phyloP scores from a whole-genome alignment of 2,329 filamentous ascomycete genomes.

The Hypomyces rosellus region DNA sequence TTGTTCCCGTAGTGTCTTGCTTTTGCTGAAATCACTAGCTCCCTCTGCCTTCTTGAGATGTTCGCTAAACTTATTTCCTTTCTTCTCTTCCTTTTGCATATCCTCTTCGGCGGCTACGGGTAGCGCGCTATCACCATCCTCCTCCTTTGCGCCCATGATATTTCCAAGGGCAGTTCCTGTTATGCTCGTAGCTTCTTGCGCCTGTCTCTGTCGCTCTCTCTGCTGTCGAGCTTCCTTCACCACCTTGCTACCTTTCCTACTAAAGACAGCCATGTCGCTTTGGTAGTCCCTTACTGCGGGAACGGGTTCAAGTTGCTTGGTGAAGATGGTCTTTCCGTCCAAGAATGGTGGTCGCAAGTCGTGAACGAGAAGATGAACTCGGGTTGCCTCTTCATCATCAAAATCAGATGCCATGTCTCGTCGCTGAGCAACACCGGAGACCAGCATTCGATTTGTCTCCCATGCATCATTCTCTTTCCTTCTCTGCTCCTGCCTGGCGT shows the following conservation, averaged over 20 bases:
- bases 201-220: slow-evolving; percentile 87
- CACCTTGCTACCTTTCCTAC: slow-evolving; percentile 86
- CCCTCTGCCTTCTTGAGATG: slow-evolving; percentile 83
- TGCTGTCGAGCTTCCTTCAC: slow-evolving; percentile 89
- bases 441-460: slow-evolving; percentile 98
- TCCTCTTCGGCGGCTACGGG: slow-evolving; percentile 69
- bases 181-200: slow-evolving; percentile 88
- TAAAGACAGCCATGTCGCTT: slow-evolving; percentile 98
- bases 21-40: slow-evolving; percentile 87
- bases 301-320: slow-evolving; percentile 92
- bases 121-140: slow-evolving; percentile 82
- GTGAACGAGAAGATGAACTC: slow-evolving; percentile 87
- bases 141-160: slow-evolving; percentile 91
- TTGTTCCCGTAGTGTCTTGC: slow-evolving; percentile 84
- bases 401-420: slow-evolving; percentile 77
- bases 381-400: slow-evolving; percentile 82
- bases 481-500: slow-evolving; percentile 70
- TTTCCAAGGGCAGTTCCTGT: slow-evolving; percentile 90
- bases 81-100: slow-evolving; percentile 41
- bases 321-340: slow-evolving; percentile 92
- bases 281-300: slow-evolving; percentile 88
- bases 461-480: slow-evolving; percentile 95
- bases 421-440: slow-evolving; percentile 88
- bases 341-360: slow-evolving; percentile 91
- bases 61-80: slow-evolving; percentile 71